Base-by-base conservation (phyloP, 768 basidiomycete genomes). In the Lactarius sanguifluus region DNA sequence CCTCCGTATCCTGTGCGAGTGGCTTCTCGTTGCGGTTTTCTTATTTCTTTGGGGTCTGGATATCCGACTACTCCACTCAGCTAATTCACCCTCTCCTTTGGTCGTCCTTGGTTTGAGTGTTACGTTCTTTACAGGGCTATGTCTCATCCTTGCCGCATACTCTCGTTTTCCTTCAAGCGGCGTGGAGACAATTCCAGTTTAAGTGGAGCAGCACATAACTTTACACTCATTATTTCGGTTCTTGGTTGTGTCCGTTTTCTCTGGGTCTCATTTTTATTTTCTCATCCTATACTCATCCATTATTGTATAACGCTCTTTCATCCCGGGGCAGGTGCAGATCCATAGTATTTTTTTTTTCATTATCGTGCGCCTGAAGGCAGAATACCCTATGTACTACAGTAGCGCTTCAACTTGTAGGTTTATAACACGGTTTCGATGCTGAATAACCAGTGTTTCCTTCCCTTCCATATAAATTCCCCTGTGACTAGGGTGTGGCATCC, bases 11-110 rank as follows among this genome's bases (percentile, higher is more conserved):
- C 12, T 64, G 20, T 15, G 41, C 4, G 38, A 28, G 8, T 54
- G 18, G 10, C 38, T 54, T 50, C 57, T 64, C n/a, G 5, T 54
- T 15, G 52, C 64, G 28, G 30, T 54, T n/a, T 52, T 52, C n/a
- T 20, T 59, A 8, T 59, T 59, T n/a, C 64, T 64, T 41, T 59
- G 38, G 36, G 57, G 64, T 15, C 47, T 54, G 9, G 18, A 58
- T 18, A 18, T 59, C 16, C 38, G 52, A 13, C 47, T 59, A 28
- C n/a, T 59, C 16, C 45, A 38, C 13, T 8, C 13, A 10, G 18
- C 57, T 25, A 50, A 59, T 20, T 30, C 57, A n/a, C 28, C 45
- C 1, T 59, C 50, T 10, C 10, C 41, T 23, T 38, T 59, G 13
- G 9, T 64, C 7, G 28, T 59, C 36, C 9, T 32, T 28, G 38